A percentile compares a stretch with the other conserved stretches of the same genome.
phyloP scores from a whole-genome alignment of 495 filamentous ascomycete species.

The Bathelium albidoporum region DNA sequence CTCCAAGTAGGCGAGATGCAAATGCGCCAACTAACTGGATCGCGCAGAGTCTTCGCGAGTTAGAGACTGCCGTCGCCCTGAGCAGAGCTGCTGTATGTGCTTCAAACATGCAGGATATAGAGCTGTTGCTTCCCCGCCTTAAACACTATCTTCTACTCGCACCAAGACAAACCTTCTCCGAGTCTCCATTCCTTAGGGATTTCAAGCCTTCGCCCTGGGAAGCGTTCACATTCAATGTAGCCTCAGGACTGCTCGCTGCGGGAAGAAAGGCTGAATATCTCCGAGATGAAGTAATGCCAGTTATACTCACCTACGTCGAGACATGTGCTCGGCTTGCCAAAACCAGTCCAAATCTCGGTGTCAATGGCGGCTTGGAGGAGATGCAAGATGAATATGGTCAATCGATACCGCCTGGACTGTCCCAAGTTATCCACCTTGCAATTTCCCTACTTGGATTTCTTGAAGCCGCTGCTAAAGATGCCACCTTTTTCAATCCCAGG shows the following conservation, averaged over 20 bases:
- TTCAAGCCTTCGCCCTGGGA: slow-evolving; percentile 89
- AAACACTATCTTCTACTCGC: slow-evolving; percentile 75
- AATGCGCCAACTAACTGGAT: slow-evolving; percentile 19
- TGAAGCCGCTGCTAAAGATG: slow-evolving; percentile 63
- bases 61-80: slow-evolving; percentile 79
- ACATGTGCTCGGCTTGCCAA: slow-evolving; percentile 25
- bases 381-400: slow-evolving; percentile 45
- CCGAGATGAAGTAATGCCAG: slow-evolving; percentile 48
- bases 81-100: slow-evolving; percentile 76
- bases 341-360: slow-evolving; percentile 37
- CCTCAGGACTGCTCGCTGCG: slow-evolving; percentile 65
- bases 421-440: slow-evolving; percentile 54
- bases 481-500: slow-evolving; percentile 63
- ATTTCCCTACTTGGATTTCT: slow-evolving; percentile 82
- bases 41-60: slow-evolving; percentile 56
- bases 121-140: slow-evolving; percentile 61
- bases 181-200: slow-evolving; percentile 70
- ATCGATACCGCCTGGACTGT: slow-evolving; percentile 32
- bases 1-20: background rate
- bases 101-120: slow-evolving; percentile 54
- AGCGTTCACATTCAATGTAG: slow-evolving; percentile 64
- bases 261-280: slow-evolving; percentile 59
- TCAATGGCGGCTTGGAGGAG: slow-evolving; percentile 37
- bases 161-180: slow-evolving; percentile 61
- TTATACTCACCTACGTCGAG: slow-evolving; percentile 53